A percentile compares a stretch with the other conserved stretches of the same genome.
Conservation (phyloP, 306 rosid species). For the barrel medic (Medicago truncatula) region MtrunA17r5.0-ANR NC_053042.1:53140001-53140500, state of each 20-base stretch:
- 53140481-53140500: background rate
- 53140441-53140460: constrained; percentile 7
- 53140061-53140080: constrained; percentile 65
- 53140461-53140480: background rate
- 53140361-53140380: constrained; percentile 24
- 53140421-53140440: constrained; percentile 31
- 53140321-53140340: constrained; percentile 17
- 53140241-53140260: constrained; percentile 15
- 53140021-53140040: constrained; percentile 68
- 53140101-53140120: constrained; percentile 85
- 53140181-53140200: constrained; percentile 77
- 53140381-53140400: constrained; percentile 30
- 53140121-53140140: constrained; percentile 88
- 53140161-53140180: constrained; percentile 83
- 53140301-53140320: constrained; percentile 16
- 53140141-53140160: constrained; percentile 87
- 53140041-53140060: constrained; percentile 59
- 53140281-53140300: background rate
- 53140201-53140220: constrained; percentile 70
- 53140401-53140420: constrained; percentile 11
- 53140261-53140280: constrained; percentile 22
- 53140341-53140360: constrained; percentile 11
- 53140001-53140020: constrained; percentile 66
- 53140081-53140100: constrained; percentile 75
- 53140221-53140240: constrained; percentile 25